Evolutionary conservation across 108 stramenopile genomes (phyloP).

Genomic region (Conticribra guillardii): DNA sequence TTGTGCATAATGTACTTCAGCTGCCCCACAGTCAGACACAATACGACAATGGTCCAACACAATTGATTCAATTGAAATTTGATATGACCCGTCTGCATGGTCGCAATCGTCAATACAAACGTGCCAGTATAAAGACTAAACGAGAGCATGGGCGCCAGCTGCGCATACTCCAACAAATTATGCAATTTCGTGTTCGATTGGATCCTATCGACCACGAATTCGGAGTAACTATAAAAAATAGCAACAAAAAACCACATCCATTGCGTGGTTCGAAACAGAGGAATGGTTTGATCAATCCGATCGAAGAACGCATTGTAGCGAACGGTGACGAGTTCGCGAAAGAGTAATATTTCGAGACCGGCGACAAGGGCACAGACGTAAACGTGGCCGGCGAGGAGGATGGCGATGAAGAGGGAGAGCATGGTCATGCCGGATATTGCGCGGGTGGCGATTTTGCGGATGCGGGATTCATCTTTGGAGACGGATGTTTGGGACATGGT

Average conservation of each 20-base stretch:
- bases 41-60: slow-evolving; percentile 95
- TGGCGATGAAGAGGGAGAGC: slow-evolving; percentile 59
- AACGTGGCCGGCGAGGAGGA: slow-evolving; percentile 77
- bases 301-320: slow-evolving; percentile 85
- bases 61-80: slow-evolving; percentile 96
- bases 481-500: slow-evolving; percentile 20
- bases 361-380: slow-evolving; percentile 84
- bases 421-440: slow-evolving; percentile 56
- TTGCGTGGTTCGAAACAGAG: slow-evolving; percentile 96
- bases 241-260: slow-evolving; percentile 97
- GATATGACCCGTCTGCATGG: slow-evolving; percentile 90
- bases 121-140: slow-evolving; percentile 86
- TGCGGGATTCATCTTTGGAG: slow-evolving; percentile 59
- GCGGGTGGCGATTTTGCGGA: slow-evolving; percentile 59
- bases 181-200: slow-evolving; percentile 72
- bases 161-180: slow-evolving; percentile 60
- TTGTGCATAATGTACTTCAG: slow-evolving; percentile 96
- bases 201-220: slow-evolving; percentile 71
- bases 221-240: slow-evolving; percentile 90
- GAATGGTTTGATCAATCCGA: slow-evolving; percentile 86
- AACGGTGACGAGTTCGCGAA: slow-evolving; percentile 95
- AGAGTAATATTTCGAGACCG: slow-evolving; percentile 77
- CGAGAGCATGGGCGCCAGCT: slow-evolving; percentile 62
- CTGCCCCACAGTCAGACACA: slow-evolving; percentile 92
- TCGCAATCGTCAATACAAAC: slow-evolving; percentile 93